phyloP scores from a whole-genome alignment of 805 yeast genomes.

The Saccharomycopsis fodiens region DNA sequence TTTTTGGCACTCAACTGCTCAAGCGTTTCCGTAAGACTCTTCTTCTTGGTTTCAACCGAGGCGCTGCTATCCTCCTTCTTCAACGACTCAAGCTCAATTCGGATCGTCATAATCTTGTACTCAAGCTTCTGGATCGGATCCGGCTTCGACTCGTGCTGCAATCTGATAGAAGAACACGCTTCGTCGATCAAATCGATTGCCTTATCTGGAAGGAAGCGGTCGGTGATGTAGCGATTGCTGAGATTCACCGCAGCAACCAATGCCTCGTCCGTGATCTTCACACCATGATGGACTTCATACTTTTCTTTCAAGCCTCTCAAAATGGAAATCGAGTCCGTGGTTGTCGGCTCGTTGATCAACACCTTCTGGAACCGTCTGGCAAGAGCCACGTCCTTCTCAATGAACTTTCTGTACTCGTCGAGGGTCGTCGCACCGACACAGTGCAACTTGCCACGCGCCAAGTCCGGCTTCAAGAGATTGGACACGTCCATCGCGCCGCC shows the following conservation, averaged over 20 bases:
- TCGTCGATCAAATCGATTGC: conserved; percentile 96
- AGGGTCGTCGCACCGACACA: conserved; percentile 96
- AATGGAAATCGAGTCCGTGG: conserved; percentile 84
- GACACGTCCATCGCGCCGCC: conserved; percentile 90
- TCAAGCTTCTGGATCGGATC: conserved; percentile 88
- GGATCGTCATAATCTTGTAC: conserved; percentile 84
- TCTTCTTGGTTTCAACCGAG: conserved; percentile 67
- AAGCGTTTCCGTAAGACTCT: conserved; percentile 60
- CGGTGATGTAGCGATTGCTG: conserved; percentile 85
- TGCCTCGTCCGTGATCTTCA: conserved; percentile 85
- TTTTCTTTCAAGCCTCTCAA: conserved; percentile 88
- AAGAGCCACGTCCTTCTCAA: conserved; percentile 93
- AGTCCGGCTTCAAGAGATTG: conserved; percentile 83
- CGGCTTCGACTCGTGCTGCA: conserved; percentile 96
- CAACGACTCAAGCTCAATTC: conserved; percentile 89
- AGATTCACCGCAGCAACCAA: conserved; percentile 89
- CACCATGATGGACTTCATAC: conserved; percentile 97
- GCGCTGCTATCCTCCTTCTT: conserved; percentile 87
- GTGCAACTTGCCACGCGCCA: conserved; percentile 82
- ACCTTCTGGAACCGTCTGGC: conserved; percentile 93
- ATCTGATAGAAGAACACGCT: conserved; percentile 88
- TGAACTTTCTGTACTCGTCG: conserved; percentile 86
- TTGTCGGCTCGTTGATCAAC: conserved; percentile 77
- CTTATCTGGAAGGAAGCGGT: conserved; percentile 88
- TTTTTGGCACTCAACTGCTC: conserved; percentile 56